A percentile compares a stretch with the other conserved stretches of the same genome.
Conservation (phyloP, 768 basidiomycete species). For the Galerina marginata region DNA sequence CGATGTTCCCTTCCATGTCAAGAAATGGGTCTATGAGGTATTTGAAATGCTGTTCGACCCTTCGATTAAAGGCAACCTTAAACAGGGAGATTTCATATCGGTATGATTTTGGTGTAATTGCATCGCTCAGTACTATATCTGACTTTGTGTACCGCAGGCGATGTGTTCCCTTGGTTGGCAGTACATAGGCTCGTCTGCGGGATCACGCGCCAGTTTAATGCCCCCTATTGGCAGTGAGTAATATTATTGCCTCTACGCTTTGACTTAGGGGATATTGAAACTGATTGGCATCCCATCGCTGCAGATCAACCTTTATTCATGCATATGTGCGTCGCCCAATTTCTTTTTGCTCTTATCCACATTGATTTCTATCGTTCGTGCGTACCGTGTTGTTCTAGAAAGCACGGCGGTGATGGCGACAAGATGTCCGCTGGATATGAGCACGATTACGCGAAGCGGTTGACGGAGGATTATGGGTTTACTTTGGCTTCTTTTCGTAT, state of each 20-base stretch:
- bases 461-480: background rate
- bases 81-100: slow-evolving; percentile 4
- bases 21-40: background rate
- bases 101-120: background rate
- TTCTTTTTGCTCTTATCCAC: no score
- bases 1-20: background rate
- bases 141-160: background rate
- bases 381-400: no score
- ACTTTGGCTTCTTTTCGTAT: background rate
- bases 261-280: no score
- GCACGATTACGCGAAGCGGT: background rate
- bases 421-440: background rate
- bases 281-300: background rate
- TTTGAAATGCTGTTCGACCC: slow-evolving; percentile 2
- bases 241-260: background rate
- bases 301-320: slow-evolving; percentile 1
- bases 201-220: background rate
- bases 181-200: background rate
- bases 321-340: background rate
- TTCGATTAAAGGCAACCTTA: slow-evolving; percentile 4
- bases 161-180: background rate
- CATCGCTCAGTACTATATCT: background rate
- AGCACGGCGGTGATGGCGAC: no score
- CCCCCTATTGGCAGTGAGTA: background rate
- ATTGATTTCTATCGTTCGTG: no score